phyloP scores from a whole-genome alignment of 176 grass and related monocot species.

The Stipa capillata region DNA sequence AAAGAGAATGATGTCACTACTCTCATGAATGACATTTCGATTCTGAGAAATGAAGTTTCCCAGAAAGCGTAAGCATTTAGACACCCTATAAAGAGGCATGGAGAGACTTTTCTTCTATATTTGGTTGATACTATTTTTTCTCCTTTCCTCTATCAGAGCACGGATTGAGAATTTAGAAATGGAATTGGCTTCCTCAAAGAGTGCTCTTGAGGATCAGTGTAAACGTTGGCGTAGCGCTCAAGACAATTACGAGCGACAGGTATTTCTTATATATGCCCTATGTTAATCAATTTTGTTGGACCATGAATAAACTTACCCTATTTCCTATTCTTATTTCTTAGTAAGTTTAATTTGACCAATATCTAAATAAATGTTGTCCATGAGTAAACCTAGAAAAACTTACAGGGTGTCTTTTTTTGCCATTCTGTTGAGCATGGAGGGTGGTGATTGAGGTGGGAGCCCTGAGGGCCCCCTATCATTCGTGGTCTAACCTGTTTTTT shows the following conservation, averaged over 20 bases:
- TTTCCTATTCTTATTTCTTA: background rate
- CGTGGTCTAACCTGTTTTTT: background rate
- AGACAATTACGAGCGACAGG: constrained; percentile 95
- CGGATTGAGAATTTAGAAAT: constrained; percentile 53
- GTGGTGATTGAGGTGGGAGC: background rate
- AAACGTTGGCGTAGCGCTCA: constrained; percentile 80
- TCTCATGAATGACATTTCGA: constrained; percentile 56
- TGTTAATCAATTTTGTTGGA: background rate
- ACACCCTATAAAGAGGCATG: background rate
- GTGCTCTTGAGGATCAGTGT: constrained; percentile 61
- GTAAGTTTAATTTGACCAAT: background rate
- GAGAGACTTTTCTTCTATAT: background rate
- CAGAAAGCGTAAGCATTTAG: constrained; percentile 62
- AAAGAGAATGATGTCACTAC: constrained; percentile 76
- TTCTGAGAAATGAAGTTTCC: constrained; percentile 58
- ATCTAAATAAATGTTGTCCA: background rate
- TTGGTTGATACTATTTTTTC: background rate
- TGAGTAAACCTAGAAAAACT: background rate
- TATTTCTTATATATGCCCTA: background rate
- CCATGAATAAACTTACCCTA: background rate
- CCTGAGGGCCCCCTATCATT: background rate
- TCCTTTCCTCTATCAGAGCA: constrained; percentile 30
- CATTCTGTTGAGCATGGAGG: background rate
- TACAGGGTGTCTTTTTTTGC: background rate
- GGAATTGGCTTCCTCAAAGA: constrained; percentile 68